Evolutionary conservation across 352 stramenopile genomes (phyloP), one percentile per base, ranked within the genome.

Genomic region (Phytophthora litchii): DNA sequence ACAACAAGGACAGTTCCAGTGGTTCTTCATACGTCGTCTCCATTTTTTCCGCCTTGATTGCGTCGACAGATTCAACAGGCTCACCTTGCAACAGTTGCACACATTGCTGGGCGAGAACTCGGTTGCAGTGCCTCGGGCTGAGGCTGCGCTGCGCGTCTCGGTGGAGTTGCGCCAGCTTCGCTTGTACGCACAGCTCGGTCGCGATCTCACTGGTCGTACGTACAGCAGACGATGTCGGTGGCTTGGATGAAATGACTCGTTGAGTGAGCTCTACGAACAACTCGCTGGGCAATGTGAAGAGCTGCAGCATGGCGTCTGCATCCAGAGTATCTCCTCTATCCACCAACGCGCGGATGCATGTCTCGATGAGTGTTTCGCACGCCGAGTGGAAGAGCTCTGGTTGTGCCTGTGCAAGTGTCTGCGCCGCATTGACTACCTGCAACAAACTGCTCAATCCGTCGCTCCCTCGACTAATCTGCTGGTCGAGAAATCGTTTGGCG

Each of bases 111-210:
- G 72, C 68, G 5, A 74, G 31, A 2, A 48, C 25, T 13, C 54
- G 44, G 31, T 36, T 59, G 32, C 37, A 59, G 17, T 56, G 54
- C 20, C 44, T 58, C 16, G 36, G 50, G 31, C 58, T 48, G 36
- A 55, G 29, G 5, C 41, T 41, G 23, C 29, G 42, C 13, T 65
- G 51, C 20, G 50, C 52, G n/a, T 73, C 61, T 51, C 72, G 60
- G 20, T 80, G 73, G 38, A 83, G 54, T 37, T 80, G 71, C 11
- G 71, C 71, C 32, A 80, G 42, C 41, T 83, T 74, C 16, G 74
- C 74, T 52, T 79, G 74, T 10, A 68, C 64, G 37, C 60, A 76
- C 42, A 78, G 25, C 17, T 74, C 68, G 8, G 49, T 62, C 8
- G 64, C 62, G 25, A 55, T 64, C 23, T 60, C 58, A 12, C 54